These are phyloP conservation scores for Suillus weaverae DNA, from an alignment of 768 basidiomycete genomes.

Conservation along the genomic window DNA sequence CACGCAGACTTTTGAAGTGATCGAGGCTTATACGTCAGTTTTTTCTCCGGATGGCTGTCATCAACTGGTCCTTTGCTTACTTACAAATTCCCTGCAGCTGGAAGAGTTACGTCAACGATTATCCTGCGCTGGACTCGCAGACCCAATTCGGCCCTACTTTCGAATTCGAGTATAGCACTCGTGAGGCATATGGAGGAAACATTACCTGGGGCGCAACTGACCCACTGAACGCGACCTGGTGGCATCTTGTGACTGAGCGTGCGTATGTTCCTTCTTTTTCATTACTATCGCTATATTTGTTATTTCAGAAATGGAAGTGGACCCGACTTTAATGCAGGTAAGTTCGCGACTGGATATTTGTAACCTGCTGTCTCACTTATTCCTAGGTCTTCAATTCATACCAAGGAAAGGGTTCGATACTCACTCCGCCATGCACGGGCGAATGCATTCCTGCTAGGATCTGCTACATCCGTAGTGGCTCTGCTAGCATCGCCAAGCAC, in stretches of 20 bases:
- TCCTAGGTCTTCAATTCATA: constrained; percentile 61
- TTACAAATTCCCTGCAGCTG: constrained; percentile 44
- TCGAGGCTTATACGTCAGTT: constrained; percentile 76
- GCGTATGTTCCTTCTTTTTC: constrained; percentile 18
- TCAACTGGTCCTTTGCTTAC: background rate
- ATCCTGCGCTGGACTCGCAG: constrained; percentile 58
- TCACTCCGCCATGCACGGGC: constrained; percentile 54
- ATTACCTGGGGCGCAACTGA: constrained; percentile 60
- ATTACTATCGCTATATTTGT: constrained; percentile 3
- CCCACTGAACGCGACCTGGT: constrained; percentile 81
- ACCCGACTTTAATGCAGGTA: constrained; percentile 60
- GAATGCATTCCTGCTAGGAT: constrained; percentile 67
- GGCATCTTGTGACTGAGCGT: constrained; percentile 80
- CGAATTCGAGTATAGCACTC: constrained; percentile 64
- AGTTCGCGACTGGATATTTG: constrained; percentile 19
- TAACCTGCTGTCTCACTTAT: constrained; percentile 7
- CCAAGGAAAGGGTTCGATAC: constrained; percentile 70
- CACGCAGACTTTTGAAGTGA: constrained; percentile 70
- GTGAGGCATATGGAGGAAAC: constrained; percentile 60
- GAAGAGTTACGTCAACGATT: constrained; percentile 61
- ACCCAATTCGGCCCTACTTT: constrained; percentile 59
- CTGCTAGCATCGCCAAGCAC: constrained; percentile 54
- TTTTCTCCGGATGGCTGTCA: background rate
- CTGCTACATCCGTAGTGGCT: constrained; percentile 78
- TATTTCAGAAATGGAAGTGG: constrained; percentile 52